Evolutionary conservation across 805 yeast genomes (phyloP).

Genomic region (Starmerella apicola): DNA sequence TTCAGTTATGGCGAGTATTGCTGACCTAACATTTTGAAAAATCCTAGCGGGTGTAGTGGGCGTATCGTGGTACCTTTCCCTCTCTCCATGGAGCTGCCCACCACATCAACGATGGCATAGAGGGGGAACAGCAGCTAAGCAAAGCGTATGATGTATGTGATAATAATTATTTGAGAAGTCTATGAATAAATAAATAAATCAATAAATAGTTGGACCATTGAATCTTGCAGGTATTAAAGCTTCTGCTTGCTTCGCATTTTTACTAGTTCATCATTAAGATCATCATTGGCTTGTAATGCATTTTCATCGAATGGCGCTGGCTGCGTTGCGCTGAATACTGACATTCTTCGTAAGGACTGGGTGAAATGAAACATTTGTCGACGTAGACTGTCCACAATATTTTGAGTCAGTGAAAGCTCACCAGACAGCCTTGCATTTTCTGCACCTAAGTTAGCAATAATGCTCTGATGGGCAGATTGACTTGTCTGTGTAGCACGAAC

Average conservation of each 20-base stretch:
- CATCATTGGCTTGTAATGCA: not conserved
- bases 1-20: not conserved
- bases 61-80: too few relatives aligned
- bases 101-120: too few relatives aligned
- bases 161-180: not conserved
- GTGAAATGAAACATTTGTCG: slow-evolving; percentile 28
- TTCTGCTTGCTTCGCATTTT: slow-evolving; percentile 5
- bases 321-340: slow-evolving; percentile 5
- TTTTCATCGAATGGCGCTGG: too few relatives aligned
- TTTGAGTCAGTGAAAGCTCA: slow-evolving; percentile 25
- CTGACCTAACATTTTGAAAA: not conserved
- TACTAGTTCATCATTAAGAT: not conserved
- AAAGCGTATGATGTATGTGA: too few relatives aligned
- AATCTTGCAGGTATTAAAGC: slow-evolving; percentile 1
- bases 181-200: not conserved
- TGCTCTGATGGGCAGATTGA: slow-evolving; percentile 27
- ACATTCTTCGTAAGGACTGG: slow-evolving; percentile 13
- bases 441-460: slow-evolving; percentile 25
- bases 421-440: slow-evolving; percentile 27
- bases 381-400: slow-evolving; percentile 26
- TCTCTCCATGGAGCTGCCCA: too few relatives aligned
- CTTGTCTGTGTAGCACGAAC: slow-evolving; percentile 24
- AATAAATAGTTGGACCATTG: too few relatives aligned
- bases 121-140: too few relatives aligned
- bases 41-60: too few relatives aligned